Evolutionary conservation across 2,329 filamentous ascomycete genomes (phyloP).

Genomic region (Penicillium janthinellum): DNA sequence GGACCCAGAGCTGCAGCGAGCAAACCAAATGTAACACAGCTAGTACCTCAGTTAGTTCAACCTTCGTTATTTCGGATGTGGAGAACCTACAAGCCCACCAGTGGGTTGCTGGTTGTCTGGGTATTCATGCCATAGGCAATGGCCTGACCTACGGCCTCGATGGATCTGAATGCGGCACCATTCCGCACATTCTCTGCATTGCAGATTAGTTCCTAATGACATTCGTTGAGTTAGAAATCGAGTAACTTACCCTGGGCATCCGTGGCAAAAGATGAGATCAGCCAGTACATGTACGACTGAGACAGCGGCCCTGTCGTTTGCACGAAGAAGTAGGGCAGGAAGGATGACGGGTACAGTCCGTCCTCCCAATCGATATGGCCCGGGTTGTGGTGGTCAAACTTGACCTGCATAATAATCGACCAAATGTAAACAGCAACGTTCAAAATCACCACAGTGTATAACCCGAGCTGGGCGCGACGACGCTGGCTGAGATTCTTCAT

Average conservation of each 20-base stretch:
- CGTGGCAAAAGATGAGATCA: conserved; percentile 47
- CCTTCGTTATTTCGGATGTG: not conserved
- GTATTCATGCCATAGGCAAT: conserved; percentile 49
- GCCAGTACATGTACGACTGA: conserved; percentile 51
- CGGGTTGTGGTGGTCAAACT: conserved; percentile 43
- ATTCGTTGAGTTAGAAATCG: not conserved
- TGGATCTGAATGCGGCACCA: conserved; percentile 45
- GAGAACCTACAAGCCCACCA: conserved; percentile 44
- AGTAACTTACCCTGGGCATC: conserved; percentile 40
- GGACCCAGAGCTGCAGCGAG: conserved; percentile 40
- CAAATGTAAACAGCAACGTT: conserved; percentile 55
- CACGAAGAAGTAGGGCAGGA: conserved; percentile 54
- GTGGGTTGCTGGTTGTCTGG: conserved; percentile 39
- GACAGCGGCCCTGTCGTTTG: conserved; percentile 48
- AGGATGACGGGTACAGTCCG: conserved; percentile 44
- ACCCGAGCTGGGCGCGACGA: conserved; percentile 50
- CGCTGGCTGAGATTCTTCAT: conserved; percentile 45
- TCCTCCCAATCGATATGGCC: conserved; percentile 53
- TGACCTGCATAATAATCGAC: conserved; percentile 52
- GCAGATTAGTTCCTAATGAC: conserved; percentile 7
- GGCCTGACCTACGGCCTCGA: conserved; percentile 46
- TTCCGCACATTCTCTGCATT: conserved; percentile 45
- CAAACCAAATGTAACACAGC: conserved; percentile 44
- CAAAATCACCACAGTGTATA: conserved; percentile 49
- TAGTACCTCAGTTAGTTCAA: conserved; percentile 17